phyloP scores from a whole-genome alignment of 305 asterid genomes.

The Andrographis paniculata region DNA sequence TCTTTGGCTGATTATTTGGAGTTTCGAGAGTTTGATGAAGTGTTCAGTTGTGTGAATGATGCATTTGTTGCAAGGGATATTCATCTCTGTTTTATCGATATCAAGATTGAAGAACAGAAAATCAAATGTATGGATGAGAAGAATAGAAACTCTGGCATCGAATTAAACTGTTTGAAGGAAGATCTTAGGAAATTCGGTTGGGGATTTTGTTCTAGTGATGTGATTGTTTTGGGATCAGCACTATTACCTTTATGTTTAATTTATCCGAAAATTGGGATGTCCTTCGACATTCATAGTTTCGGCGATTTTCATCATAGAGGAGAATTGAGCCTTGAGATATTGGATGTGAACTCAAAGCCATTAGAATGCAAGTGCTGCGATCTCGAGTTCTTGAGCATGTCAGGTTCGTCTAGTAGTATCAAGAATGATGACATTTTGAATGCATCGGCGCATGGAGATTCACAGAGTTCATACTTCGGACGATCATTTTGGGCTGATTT shows the following conservation, averaged over 20 bases:
- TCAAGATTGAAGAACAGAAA: constrained; percentile 24
- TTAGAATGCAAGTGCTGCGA: constrained; percentile 61
- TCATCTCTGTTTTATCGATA: constrained; percentile 78
- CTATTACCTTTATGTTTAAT: constrained; percentile 73
- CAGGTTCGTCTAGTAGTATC: constrained; percentile 19
- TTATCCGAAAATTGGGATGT: constrained; percentile 58
- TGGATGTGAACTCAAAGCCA: constrained; percentile 65
- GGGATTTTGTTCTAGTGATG: constrained; percentile 70
- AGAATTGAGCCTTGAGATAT: constrained; percentile 56
- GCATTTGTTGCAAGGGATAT: constrained; percentile 48
- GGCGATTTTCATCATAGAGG: constrained; percentile 27
- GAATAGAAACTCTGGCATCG: constrained; percentile 17
- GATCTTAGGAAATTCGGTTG: constrained; percentile 53
- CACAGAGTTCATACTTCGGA: constrained; percentile 22
- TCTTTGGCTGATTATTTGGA: constrained; percentile 29
- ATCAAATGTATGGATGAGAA: constrained; percentile 17
- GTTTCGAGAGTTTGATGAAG: constrained; percentile 29
- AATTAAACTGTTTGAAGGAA: constrained; percentile 26
- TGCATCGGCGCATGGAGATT: constrained; percentile 26
- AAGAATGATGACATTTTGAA: constrained; percentile 26
- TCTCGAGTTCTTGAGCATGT: constrained; percentile 58
- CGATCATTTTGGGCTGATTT: constrained; percentile 27
- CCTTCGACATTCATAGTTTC: constrained; percentile 25
- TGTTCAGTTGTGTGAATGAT: constrained; percentile 38
- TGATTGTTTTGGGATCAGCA: constrained; percentile 61